These are phyloP conservation scores for Blastocystis sp. DNA, from an alignment of 352 stramenopile genomes.

Conservation along the genomic window DNA sequence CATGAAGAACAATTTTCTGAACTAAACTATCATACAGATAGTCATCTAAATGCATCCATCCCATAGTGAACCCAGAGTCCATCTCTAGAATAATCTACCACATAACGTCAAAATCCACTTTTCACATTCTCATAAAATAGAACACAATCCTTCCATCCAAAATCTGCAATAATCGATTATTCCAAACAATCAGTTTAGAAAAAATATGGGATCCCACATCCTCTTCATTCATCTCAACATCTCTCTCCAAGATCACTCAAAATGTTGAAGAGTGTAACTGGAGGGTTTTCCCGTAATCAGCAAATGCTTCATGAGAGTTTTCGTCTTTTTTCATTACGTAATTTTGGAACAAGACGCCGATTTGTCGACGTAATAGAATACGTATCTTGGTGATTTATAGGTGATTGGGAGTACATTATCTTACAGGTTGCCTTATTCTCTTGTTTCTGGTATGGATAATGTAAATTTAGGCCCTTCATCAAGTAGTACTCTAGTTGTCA, in stretches of 20 bases:
- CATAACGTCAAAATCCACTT: too few relatives aligned
- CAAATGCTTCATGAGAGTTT: too few relatives aligned
- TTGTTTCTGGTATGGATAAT: conserved; percentile 11
- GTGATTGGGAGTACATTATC: background rate
- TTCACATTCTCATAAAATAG: background rate
- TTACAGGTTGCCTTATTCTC: background rate
- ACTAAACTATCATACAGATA: too few relatives aligned
- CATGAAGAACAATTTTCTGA: too few relatives aligned
- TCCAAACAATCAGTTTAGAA: background rate
- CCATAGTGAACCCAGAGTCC: background rate
- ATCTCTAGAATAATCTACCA: background rate
- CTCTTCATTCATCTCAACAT: background rate
- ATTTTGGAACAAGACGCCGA: background rate
- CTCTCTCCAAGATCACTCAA: background rate
- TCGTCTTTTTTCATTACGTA: too few relatives aligned
- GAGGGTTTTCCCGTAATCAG: too few relatives aligned
- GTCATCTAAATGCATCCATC: background rate
- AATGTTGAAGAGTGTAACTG: background rate
- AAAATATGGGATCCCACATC: background rate
- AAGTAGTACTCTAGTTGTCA: background rate
- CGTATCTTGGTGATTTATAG: background rate
- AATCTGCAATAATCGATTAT: background rate
- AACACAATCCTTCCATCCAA: background rate
- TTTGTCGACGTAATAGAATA: background rate
- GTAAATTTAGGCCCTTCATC: background rate